Evolutionary conservation across 371 early-diverging fungal species (phyloP).

Genomic region (Mortierella sp.): DNA sequence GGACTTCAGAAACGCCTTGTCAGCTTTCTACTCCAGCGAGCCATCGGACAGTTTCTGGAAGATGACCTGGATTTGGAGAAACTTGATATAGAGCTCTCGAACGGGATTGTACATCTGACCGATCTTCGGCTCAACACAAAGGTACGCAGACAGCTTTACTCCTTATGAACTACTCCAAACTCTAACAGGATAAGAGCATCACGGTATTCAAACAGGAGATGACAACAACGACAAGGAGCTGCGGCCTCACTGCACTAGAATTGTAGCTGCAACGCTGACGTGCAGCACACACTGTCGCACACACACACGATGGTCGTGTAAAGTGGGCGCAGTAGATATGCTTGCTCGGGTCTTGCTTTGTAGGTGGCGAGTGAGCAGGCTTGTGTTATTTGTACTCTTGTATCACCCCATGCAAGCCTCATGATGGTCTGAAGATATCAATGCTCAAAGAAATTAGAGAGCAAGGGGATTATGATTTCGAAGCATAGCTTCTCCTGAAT

Average conservation of each 20-base stretch:
- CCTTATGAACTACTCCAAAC: neutral
- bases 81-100: constrained; percentile 89
- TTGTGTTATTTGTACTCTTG: neutral
- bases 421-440: neutral
- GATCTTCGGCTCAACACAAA: constrained; percentile 84
- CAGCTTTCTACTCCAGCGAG: constrained; percentile 85
- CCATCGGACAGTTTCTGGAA: constrained; percentile 88
- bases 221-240: neutral
- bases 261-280: neutral
- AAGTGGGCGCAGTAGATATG: neutral
- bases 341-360: neutral
- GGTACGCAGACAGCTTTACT: constrained; percentile 59
- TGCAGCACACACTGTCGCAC: neutral
- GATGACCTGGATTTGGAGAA: constrained; percentile 85
- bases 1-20: constrained; percentile 88
- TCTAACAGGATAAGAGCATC: neutral
- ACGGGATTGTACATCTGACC: constrained; percentile 82
- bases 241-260: neutral
- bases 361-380: neutral
- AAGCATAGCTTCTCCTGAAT: neutral
- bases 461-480: neutral
- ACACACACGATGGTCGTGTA: neutral
- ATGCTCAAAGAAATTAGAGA: neutral
- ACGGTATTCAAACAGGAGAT: no score
- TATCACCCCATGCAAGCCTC: neutral